Evolutionary conservation across 176 grass and related monocot genomes (phyloP), one percentile per base, ranked within the genome.

Genomic region (Oryza coarctata): DNA sequence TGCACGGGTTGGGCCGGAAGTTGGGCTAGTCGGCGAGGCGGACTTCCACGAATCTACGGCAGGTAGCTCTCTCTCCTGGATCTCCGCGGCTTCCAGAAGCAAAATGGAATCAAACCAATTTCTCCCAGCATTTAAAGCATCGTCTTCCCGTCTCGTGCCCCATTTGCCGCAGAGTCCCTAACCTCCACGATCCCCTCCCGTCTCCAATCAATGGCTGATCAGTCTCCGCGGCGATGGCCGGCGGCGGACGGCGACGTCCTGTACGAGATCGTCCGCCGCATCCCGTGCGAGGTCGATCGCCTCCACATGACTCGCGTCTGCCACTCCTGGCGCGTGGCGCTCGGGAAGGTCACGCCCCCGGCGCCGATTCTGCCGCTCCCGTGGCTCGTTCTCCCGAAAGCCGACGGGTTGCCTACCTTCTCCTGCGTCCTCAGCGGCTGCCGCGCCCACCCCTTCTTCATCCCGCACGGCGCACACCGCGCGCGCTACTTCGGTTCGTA

Each of bases 401-500:
- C 43, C 43, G 43, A 45, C 43, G 43, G 43, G 43, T 3, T 17
- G 30, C n/a, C 77, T 7, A 8, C 14, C 32, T 25, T 29, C 66
- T 70, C 52, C 78, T 60, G 32, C 66, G 5, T 60, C 44, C 47
- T 81, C 47, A 68, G 43, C 43, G 64, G 63, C 76, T 10, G 30
- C 44, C 6, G 64, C 20, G 5, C 3, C 43, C 39, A 72, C 70
- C 3, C 10, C 40, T 3, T 18, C 70, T 0, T 4, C 70, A 2
- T 40, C 35, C 34, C 18, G 32, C 0, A 1, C 23, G 22, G 3
- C 1, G 2, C 7, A 0, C 25, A 28, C 1, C 8, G 0, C 0
- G 20, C 20, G 63, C 63, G 77, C 63, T 47, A 68, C 77, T 80
- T 80, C 77, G 77, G 77, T 11, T 80, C 43, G 1, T 80, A 50